Base-by-base conservation (phyloP, 2,329 filamentous ascomycete species). In the Lasiodiplodia sp. region DNA sequence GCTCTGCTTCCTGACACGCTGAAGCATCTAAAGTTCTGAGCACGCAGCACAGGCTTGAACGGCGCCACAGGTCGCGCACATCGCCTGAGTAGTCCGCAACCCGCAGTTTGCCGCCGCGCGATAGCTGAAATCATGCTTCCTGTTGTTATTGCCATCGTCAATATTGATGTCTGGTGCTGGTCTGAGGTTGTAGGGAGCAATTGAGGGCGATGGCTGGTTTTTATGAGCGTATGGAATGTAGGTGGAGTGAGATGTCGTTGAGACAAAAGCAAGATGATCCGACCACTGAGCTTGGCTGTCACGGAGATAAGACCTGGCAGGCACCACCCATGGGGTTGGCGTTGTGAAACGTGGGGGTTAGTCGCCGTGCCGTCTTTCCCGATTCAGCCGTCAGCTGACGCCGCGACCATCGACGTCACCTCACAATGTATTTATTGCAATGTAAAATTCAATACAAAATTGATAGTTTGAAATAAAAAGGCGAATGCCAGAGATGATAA, bases 1-100 rank as follows among this genome's bases (percentile, higher is more conserved):
- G 75, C 75, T 72, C 75, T 76, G 76, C 56, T 72, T 68, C 76
- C 70, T 28, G 78, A 75, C 2, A n/a, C 28, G 7, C 34, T 23
- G 37, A 65, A 68, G 31, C 49, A 25, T 21, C 66, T 21, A 47
- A 37, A 18, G 5, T 21, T 31, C 47, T 31, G 7, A 10, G 65
- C 14, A 28, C 55, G 40, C 44, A 67, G 31, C 14, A 58, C n/a
- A 14, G 65, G 53, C 12, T 55, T 56, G 65, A 52, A 38, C 18
- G 63, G 25, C 14, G 52, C 21, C 23, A 16, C 18, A 38, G 63
- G 37, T 3, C 53, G 65, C 28, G 55, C 31, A 44, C 55, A 49
- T 37, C 60, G 53, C 31, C 37, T 40, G 51, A 40, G 40, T 40
- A 47, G 11, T 16, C 55, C 25, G 40, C 47, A 31, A 18, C 65